Evolutionary conservation across 306 rosid genomes (phyloP).

Genomic region (Herpetospermum pedunculosum): DNA sequence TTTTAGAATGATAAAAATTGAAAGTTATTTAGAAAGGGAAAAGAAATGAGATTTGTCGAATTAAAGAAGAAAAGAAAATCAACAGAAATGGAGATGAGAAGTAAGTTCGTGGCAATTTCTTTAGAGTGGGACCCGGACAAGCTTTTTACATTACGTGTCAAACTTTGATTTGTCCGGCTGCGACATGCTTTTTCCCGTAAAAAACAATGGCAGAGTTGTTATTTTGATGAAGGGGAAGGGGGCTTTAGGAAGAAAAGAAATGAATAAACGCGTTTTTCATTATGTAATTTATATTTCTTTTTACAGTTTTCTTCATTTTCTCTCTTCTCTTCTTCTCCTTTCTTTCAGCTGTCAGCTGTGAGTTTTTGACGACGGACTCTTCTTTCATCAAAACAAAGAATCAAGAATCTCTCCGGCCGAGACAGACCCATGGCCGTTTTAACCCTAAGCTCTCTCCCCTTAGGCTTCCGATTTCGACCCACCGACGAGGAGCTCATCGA

Average conservation of each 20-base stretch:
- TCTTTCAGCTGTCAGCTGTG: not conserved
- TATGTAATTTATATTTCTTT: not conserved
- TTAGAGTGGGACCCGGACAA: not conserved
- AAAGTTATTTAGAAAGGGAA: not conserved
- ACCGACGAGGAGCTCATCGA: constrained; percentile 76
- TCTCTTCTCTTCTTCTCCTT: not conserved
- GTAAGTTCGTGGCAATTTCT: constrained; percentile 4
- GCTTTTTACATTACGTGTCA: not conserved
- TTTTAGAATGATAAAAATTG: not conserved
- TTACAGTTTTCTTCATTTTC: constrained; percentile 4
- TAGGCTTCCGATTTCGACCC: constrained; percentile 87
- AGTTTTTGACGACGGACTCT: constrained; percentile 6
- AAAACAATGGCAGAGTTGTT: not conserved
- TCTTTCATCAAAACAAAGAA: not conserved
- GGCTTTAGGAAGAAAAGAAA: no score
- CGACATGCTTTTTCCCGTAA: not conserved
- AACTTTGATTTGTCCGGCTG: not conserved
- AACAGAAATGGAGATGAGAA: no score
- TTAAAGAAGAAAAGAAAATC: not conserved
- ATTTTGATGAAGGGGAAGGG: not conserved
- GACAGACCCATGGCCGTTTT: constrained; percentile 32
- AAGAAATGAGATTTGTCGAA: not conserved
- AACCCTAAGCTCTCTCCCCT: constrained; percentile 46
- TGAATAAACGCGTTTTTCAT: not conserved
- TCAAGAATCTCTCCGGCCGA: constrained; percentile 2